Evolutionary conservation across 2,329 filamentous ascomycete genomes (phyloP).

Genomic region (Tolypocladium cylindrosporum): DNA sequence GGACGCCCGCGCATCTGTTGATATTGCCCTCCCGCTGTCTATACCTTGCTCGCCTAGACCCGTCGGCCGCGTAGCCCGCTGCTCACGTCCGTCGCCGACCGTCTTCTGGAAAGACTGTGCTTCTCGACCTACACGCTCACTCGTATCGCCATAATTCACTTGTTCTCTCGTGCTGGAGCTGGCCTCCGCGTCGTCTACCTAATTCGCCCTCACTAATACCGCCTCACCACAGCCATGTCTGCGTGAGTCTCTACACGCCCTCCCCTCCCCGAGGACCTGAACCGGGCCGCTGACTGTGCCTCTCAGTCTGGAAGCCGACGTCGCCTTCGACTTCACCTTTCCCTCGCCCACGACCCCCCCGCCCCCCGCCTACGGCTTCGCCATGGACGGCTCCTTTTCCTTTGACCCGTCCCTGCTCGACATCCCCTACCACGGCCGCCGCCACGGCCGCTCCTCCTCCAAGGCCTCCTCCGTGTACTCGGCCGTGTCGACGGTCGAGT

Average conservation of each 20-base stretch:
- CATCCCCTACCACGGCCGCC: constrained; percentile 36
- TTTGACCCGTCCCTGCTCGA: constrained; percentile 49
- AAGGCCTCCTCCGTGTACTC: constrained; percentile 56
- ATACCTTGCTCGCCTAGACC: background rate
- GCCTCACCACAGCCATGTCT: constrained; percentile 18
- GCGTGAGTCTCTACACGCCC: constrained; percentile 17
- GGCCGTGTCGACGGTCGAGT: constrained; percentile 44
- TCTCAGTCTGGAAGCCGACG: constrained; percentile 49
- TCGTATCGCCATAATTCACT: background rate
- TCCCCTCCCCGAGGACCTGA: background rate
- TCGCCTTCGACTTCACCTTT: constrained; percentile 53
- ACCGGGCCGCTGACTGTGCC: constrained; percentile 7
- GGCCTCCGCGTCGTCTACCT: constrained; percentile 7
- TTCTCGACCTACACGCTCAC: constrained; percentile 4
- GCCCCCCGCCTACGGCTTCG: constrained; percentile 12
- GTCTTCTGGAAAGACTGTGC: background rate
- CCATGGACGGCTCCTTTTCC: constrained; percentile 26
- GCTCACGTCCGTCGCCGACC: background rate
- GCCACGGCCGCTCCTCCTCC: constrained; percentile 54
- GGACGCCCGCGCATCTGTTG: background rate
- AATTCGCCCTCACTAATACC: background rate
- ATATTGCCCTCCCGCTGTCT: background rate
- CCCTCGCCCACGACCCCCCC: constrained; percentile 22
- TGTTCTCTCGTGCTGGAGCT: constrained; percentile 6
- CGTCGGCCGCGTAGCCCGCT: constrained; percentile 1